Percentiles rank a stretch among this genome's conserved stretches.
These are phyloP conservation scores for Collybia sordida DNA, from an alignment of 768 basidiomycete genomes.

Conservation along the genomic window DNA sequence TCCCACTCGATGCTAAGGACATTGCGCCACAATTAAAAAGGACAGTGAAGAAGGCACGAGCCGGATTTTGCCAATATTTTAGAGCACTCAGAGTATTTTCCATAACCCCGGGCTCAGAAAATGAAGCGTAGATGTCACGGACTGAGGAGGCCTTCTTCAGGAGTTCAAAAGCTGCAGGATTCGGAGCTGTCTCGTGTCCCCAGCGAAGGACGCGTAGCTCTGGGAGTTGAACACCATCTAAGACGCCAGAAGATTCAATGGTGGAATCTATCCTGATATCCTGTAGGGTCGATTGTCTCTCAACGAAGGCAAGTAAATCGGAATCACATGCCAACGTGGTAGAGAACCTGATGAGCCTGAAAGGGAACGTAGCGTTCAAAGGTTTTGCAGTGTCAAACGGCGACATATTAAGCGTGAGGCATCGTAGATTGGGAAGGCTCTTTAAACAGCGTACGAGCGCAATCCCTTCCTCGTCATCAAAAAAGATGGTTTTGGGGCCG, in stretches of 20 bases:
- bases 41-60: too few species aligned
- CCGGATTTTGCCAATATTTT: too few species aligned
- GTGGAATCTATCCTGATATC: not conserved
- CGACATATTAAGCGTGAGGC: not conserved
- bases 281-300: not conserved
- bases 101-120: too few species aligned
- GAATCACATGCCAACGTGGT: not conserved
- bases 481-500: not conserved
- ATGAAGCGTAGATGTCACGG: too few species aligned
- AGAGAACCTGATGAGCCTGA: slow-evolving; percentile 1
- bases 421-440: not conserved
- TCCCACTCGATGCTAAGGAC: too few species aligned
- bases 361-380: slow-evolving; percentile 1
- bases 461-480: not conserved
- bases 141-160: too few species aligned
- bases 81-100: too few species aligned
- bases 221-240: not conserved
- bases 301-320: not conserved
- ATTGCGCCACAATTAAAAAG: too few species aligned
- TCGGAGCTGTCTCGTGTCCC: not conserved
- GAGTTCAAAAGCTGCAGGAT: not conserved
- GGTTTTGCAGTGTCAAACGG: not conserved
- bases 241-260: not conserved
- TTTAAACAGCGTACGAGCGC: not conserved
- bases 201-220: not conserved